Conservation (phyloP, 495 filamentous ascomycete species). For the Bryoglossum gracile region DNA sequence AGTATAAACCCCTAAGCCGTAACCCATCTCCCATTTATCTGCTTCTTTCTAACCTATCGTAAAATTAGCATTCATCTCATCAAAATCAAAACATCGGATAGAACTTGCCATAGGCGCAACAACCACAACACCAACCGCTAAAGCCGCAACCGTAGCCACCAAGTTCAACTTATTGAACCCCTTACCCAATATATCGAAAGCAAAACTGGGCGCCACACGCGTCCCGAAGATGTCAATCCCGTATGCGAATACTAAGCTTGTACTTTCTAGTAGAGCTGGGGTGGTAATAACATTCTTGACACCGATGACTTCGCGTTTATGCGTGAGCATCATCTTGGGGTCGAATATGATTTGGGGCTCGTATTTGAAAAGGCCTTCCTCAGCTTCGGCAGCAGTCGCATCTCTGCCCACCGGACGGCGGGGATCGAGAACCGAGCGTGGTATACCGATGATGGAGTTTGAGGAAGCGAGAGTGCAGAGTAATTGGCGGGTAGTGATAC, state of each 20-base stretch:
- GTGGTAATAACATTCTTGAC: conserved; percentile 62
- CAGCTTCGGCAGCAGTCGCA: conserved; percentile 64
- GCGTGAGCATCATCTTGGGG: conserved; percentile 72
- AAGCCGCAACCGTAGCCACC: conserved; percentile 69
- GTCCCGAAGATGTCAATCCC: conserved; percentile 86
- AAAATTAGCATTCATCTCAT: conserved; percentile 12
- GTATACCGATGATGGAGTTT: conserved; percentile 70
- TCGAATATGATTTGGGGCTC: conserved; percentile 73
- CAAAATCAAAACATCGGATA: not conserved
- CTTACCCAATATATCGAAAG: conserved; percentile 89
- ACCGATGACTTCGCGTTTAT: conserved; percentile 73
- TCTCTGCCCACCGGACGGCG: conserved; percentile 84
- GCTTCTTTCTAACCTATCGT: conserved; percentile 41
- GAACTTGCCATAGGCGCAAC: conserved; percentile 78
- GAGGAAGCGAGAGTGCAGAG: conserved; percentile 66
- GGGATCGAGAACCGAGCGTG: conserved; percentile 71
- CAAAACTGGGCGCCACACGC: conserved; percentile 70
- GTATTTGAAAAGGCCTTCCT: conserved; percentile 80
- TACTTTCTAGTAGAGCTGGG: conserved; percentile 84
- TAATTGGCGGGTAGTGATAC: conserved; percentile 79
- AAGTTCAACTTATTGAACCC: conserved; percentile 87
- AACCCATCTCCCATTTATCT: conserved; percentile 44
- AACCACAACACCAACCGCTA: conserved; percentile 63
- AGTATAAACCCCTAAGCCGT: conserved; percentile 12
- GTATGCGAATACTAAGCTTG: conserved; percentile 82